phyloP scores from a whole-genome alignment of 2,329 filamentous ascomycete genomes.

The Reticulascus tulasneorum region DNA sequence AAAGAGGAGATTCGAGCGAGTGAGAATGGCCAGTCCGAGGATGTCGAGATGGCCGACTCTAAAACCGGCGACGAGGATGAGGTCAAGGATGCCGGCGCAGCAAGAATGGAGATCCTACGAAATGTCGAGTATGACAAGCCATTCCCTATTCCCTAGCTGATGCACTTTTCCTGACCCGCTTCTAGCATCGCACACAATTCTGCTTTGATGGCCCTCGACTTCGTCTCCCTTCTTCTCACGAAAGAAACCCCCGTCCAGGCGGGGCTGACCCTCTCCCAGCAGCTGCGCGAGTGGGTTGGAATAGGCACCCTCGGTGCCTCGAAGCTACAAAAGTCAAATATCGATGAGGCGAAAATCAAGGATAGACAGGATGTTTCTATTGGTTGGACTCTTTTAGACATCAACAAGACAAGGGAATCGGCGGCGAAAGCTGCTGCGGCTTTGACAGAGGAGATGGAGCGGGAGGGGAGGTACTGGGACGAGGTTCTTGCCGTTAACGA shows the following conservation, averaged over 20 bases:
- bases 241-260: constrained; percentile 72
- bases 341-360: constrained; percentile 25
- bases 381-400: constrained; percentile 75
- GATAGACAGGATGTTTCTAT: constrained; percentile 55
- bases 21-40: constrained; percentile 42
- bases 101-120: constrained; percentile 54
- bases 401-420: constrained; percentile 70
- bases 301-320: constrained; percentile 71
- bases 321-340: constrained; percentile 38
- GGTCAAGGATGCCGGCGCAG: constrained; percentile 39
- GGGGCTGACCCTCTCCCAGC: constrained; percentile 64
- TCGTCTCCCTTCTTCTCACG: constrained; percentile 78
- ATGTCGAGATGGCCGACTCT: constrained; percentile 34
- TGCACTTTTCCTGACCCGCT: constrained; percentile 10
- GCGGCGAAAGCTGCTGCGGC: constrained; percentile 68
- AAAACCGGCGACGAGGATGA: constrained; percentile 33
- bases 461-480: constrained; percentile 85
- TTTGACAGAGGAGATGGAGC: constrained; percentile 70
- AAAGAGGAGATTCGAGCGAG: constrained; percentile 60
- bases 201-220: constrained; percentile 70
- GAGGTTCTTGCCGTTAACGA: constrained; percentile 77
- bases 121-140: constrained; percentile 49
- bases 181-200: constrained; percentile 51
- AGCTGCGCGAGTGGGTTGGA: constrained; percentile 66
- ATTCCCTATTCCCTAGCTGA: neutral